phyloP scores from a whole-genome alignment of 2,329 filamentous ascomycete genomes.

The Mycosphaerella sp. region DNA sequence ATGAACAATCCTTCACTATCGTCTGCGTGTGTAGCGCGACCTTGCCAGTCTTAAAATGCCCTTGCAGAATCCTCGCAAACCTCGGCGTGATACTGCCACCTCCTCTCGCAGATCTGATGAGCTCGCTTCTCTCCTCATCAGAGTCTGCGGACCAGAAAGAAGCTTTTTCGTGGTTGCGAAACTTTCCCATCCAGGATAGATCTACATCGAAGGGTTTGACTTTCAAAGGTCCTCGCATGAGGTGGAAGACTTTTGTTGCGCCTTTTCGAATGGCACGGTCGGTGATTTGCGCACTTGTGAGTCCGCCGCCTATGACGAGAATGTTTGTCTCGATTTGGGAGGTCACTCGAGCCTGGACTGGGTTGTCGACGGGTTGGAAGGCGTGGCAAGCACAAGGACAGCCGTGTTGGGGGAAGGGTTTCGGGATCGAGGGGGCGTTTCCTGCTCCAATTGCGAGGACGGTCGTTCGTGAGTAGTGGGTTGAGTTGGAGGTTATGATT shows the following conservation, averaged over 20 bases:
- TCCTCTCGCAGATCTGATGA: conserved; percentile 60
- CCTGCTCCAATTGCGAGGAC: conserved; percentile 67
- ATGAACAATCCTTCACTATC: conserved; percentile 47
- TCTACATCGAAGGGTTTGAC: conserved; percentile 71
- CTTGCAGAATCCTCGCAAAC: conserved; percentile 61
- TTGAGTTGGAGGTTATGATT: conserved; percentile 48
- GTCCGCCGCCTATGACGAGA: conserved; percentile 66
- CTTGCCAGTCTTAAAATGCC: conserved; percentile 49
- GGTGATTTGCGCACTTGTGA: conserved; percentile 68
- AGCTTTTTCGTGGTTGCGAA: conserved; percentile 69
- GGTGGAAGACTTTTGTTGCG: conserved; percentile 60
- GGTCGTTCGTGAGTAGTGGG: conserved; percentile 54
- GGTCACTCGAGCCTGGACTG: conserved; percentile 45
- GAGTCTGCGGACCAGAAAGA: conserved; percentile 71
- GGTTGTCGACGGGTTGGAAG: conserved; percentile 47
- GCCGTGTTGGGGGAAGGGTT: conserved; percentile 32
- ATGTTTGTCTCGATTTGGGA: conserved; percentile 55
- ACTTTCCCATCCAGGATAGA: conserved; percentile 75
- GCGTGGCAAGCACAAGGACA: conserved; percentile 55
- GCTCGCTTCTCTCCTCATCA: conserved; percentile 61
- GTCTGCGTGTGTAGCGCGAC: conserved; percentile 56
- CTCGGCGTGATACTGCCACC: conserved; percentile 71
- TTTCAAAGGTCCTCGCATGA: conserved; percentile 57
- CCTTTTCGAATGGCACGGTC: conserved; percentile 58
- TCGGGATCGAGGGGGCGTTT: conserved; percentile 50